phyloP scores from a whole-genome alignment of 805 yeast genomes.

The Limtongia smithiae region DNA sequence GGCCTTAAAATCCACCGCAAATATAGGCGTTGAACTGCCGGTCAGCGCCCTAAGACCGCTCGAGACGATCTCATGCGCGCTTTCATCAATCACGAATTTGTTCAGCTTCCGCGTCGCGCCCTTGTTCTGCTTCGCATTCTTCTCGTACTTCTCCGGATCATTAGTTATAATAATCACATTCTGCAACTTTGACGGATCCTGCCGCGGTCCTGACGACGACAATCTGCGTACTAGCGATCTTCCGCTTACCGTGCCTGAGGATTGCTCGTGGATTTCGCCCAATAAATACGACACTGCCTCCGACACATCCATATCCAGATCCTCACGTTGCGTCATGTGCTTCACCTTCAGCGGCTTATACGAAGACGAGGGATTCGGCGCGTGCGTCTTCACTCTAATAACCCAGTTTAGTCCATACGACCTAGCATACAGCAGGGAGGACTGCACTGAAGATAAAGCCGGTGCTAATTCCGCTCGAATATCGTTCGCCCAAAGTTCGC shows the following conservation, averaged over 20 bases:
- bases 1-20: conserved; percentile 73
- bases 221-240: background rate
- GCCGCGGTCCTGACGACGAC: conserved; percentile 1
- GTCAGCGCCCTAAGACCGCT: conserved; percentile 53
- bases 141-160: conserved; percentile 62
- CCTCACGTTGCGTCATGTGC: conserved; percentile 57
- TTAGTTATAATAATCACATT: conserved; percentile 67
- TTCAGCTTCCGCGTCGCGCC: conserved; percentile 55
- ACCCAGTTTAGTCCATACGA: conserved; percentile 73
- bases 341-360: conserved; percentile 76
- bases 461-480: conserved; percentile 66
- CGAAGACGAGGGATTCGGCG: conserved; percentile 41
- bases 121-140: conserved; percentile 69
- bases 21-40: conserved; percentile 67
- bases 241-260: conserved; percentile 4
- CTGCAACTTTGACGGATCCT: conserved; percentile 37
- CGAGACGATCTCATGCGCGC: conserved; percentile 59
- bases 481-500: conserved; percentile 68
- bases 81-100: conserved; percentile 46
- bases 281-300: conserved; percentile 55
- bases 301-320: conserved; percentile 66
- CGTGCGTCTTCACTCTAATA: conserved; percentile 63
- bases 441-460: conserved; percentile 53
- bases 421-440: conserved; percentile 55
- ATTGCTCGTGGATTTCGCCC: conserved; percentile 34